phyloP scores from a whole-genome alignment of 164 flowering plant genomes.

The Piper longum region DNA sequence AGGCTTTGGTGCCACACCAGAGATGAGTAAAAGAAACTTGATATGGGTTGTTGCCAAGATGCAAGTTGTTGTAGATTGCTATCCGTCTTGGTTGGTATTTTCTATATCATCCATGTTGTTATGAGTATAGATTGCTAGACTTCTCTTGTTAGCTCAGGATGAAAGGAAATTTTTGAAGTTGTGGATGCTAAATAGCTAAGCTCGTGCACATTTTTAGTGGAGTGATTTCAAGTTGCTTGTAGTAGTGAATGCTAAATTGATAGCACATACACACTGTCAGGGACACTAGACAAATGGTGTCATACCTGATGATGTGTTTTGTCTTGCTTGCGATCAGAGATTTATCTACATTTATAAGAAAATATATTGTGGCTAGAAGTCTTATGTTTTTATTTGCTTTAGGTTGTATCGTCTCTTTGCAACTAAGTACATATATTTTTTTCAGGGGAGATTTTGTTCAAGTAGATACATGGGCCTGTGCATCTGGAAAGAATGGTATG shows the following conservation, averaged over 20 bases:
- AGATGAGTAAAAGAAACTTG: slow-evolving; percentile 71
- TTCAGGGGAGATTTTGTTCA: slow-evolving; percentile 90
- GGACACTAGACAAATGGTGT: too few species aligned
- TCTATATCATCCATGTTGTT: neutral
- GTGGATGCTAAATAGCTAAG: neutral
- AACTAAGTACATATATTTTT: neutral
- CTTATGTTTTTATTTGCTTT: neutral
- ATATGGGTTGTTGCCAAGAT: slow-evolving; percentile 92
- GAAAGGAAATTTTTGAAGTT: neutral
- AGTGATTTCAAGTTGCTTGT: too few species aligned
- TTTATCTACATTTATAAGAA: too few species aligned
- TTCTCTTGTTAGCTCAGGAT: too few species aligned
- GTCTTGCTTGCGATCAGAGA: too few species aligned
- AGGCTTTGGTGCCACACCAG: slow-evolving; percentile 97
- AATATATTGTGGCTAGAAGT: too few species aligned
- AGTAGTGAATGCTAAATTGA: too few species aligned
- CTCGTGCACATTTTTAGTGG: too few species aligned
- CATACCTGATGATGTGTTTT: too few species aligned
- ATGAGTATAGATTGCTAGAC: neutral
- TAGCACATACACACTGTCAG: too few species aligned
- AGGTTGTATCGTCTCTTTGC: neutral
- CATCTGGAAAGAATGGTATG: slow-evolving; percentile 93
- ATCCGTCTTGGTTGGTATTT: slow-evolving; percentile 77
- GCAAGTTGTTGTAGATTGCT: slow-evolving; percentile 82
- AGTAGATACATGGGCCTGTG: slow-evolving; percentile 80